phyloP scores from a whole-genome alignment of 768 basidiomycete species.

The Russula sp. region DNA sequence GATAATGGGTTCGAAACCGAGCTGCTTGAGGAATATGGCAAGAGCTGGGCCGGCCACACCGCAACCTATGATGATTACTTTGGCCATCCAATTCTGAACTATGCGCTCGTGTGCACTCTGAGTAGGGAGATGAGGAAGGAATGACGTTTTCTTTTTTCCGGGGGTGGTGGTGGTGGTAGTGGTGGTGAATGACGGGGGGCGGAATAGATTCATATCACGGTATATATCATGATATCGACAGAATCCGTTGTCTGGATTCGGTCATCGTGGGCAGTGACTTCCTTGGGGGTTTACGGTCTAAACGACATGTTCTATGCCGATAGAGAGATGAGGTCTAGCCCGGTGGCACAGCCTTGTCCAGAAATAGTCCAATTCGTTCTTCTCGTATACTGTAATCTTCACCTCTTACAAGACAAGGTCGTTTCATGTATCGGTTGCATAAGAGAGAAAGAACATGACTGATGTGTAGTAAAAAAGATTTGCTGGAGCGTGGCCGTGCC shows the following conservation, averaged over 20 bases:
- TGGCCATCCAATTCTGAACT: constrained; percentile 3
- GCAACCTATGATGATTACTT: constrained; percentile 22
- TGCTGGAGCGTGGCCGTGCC: background rate
- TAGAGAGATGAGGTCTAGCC: background rate
- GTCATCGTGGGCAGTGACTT: constrained; percentile 3
- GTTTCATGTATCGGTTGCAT: background rate
- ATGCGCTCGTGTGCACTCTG: background rate
- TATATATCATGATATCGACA: background rate
- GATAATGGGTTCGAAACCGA: constrained; percentile 19
- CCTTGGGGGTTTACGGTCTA: background rate
- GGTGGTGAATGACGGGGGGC: background rate
- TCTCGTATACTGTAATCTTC: background rate
- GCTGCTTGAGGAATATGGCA: constrained; percentile 23
- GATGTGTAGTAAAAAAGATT: background rate
- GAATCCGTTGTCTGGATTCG: background rate
- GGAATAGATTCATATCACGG: background rate
- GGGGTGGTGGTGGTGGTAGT: background rate
- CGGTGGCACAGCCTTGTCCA: background rate
- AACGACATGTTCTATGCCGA: constrained; percentile 1
- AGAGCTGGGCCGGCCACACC: constrained; percentile 23
- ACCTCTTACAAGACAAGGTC: background rate
- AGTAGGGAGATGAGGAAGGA: background rate
- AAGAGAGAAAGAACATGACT: background rate
- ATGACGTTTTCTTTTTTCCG: too few species aligned
- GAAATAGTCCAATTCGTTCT: background rate